A percentile compares a stretch with the other conserved stretches of the same genome.
Evolutionary conservation across 2,329 filamentous ascomycete genomes (phyloP).

Genomic region (Emericellopsis atlantica): DNA sequence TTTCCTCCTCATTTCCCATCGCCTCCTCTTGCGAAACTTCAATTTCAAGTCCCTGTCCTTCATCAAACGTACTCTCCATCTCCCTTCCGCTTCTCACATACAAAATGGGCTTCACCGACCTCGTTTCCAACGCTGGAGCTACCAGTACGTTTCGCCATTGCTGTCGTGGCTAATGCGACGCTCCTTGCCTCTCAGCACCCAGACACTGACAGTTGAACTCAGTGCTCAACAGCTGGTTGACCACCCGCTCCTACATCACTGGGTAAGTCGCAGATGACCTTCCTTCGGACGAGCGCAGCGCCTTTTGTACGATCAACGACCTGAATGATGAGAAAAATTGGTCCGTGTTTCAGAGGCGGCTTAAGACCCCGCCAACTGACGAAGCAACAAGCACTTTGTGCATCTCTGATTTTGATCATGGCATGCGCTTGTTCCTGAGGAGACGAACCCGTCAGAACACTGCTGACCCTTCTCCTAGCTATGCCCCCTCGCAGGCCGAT

Average conservation of each 20-base stretch:
- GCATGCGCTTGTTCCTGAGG: background rate
- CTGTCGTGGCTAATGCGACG: constrained; percentile 1
- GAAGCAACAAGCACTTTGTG: constrained; percentile 46
- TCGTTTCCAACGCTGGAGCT: constrained; percentile 53
- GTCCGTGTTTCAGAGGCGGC: constrained; percentile 91
- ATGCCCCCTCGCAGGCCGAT: constrained; percentile 81
- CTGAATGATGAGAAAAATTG: constrained; percentile 68
- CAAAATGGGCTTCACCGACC: constrained; percentile 60
- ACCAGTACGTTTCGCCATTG: constrained; percentile 20
- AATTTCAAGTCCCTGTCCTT: background rate
- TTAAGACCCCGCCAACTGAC: constrained; percentile 83
- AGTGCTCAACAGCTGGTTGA: constrained; percentile 63
- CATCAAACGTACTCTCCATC: constrained; percentile 5
- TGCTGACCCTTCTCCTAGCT: constrained; percentile 18
- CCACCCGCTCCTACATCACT: constrained; percentile 68
- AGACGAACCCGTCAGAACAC: background rate
- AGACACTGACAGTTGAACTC: constrained; percentile 21
- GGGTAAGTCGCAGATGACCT: constrained; percentile 46
- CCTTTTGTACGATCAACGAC: background rate
- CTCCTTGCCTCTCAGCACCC: constrained; percentile 10
- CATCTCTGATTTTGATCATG: constrained; percentile 50
- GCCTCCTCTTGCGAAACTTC: constrained; percentile 13
- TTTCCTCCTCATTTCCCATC: constrained; percentile 16
- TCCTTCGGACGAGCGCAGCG: constrained; percentile 1
- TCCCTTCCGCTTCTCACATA: constrained; percentile 13